Conservation (phyloP, 2,329 filamentous ascomycete genomes). For the Endoconidiophora laricicola region DNA sequence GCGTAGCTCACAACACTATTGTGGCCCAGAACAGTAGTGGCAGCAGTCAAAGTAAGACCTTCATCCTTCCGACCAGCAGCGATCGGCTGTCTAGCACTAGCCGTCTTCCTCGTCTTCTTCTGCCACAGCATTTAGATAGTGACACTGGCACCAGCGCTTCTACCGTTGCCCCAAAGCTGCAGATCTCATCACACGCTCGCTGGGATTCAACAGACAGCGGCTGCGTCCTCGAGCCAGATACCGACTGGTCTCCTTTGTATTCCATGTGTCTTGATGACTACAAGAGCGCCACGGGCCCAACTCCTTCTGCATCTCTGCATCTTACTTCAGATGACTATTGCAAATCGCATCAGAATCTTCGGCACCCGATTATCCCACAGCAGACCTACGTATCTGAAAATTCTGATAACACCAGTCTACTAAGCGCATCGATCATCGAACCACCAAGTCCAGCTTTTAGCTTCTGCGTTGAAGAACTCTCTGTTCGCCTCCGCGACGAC, state of each 20-base stretch:
- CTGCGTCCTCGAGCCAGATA: not conserved
- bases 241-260: not conserved
- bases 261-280: not conserved
- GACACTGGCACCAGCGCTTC: too few species aligned
- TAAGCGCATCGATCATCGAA: not conserved
- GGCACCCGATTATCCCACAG: too few species aligned
- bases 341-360: too few species aligned
- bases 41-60: constrained; percentile 2
- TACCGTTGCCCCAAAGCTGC: not conserved
- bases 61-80: not conserved
- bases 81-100: not conserved
- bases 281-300: too few species aligned
- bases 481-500: not conserved
- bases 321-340: not conserved
- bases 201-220: not conserved
- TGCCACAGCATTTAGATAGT: too few species aligned
- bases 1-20: too few species aligned
- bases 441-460: constrained; percentile 9
- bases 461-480: constrained; percentile 9
- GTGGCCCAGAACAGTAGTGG: not conserved
- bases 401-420: too few species aligned
- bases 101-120: not conserved
- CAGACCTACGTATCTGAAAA: too few species aligned
- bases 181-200: not conserved
- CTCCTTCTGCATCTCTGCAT: not conserved